Conservation (phyloP, 805 yeast species). For the Wickerhamiella cacticola region DNA sequence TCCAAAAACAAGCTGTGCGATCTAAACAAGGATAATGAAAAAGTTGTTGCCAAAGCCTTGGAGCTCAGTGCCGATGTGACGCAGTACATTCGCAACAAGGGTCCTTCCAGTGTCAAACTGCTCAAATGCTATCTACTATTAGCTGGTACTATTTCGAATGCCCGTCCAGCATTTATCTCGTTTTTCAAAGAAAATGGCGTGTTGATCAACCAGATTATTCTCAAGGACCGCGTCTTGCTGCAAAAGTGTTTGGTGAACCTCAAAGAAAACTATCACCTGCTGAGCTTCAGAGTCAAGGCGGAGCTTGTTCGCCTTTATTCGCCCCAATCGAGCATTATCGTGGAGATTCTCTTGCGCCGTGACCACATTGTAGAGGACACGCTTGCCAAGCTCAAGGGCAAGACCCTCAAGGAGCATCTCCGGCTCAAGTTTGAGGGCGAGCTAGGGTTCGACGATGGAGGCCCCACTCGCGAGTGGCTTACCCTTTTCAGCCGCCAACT, state of each 20-base stretch:
- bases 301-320: not conserved
- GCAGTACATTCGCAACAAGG: not conserved
- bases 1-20: not conserved
- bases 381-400: not conserved
- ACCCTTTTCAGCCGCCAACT: slow-evolving; percentile 91
- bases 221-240: not conserved
- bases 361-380: not conserved
- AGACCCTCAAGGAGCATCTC: slow-evolving; percentile 64
- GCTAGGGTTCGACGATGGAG: slow-evolving; percentile 99
- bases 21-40: not conserved
- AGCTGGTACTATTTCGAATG: not conserved
- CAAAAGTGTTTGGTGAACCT: not conserved
- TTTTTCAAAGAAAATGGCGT: not conserved
- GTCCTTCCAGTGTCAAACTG: not conserved
- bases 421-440: slow-evolving; percentile 99
- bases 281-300: not conserved
- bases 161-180: not conserved
- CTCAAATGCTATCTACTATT: not conserved
- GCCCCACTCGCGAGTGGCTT: slow-evolving; percentile 96
- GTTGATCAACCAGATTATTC: not conserved
- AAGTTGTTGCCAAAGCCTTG: not conserved
- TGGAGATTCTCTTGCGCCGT: not conserved
- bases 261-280: not conserved
- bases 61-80: not conserved
- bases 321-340: not conserved